Conservation (phyloP, 108 stramenopile genomes). For the Pseudonitzschia multistriata region DNA sequence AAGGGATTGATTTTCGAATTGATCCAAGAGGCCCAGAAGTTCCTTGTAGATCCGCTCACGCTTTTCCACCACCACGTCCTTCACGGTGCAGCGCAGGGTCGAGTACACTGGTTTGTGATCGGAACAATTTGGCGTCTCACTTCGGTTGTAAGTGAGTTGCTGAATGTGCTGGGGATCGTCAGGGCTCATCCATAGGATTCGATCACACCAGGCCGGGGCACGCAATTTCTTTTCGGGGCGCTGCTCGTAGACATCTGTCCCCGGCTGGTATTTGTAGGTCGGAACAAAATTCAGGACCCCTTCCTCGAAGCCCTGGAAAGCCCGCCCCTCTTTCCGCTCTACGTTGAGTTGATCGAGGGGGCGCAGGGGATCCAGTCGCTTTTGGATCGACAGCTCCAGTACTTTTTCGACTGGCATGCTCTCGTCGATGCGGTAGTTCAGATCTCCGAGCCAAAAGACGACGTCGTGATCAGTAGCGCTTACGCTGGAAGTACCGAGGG, state of each 20-base stretch:
- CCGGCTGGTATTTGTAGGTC: conserved; percentile 99
- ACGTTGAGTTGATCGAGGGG: conserved; percentile 95
- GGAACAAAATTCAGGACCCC: conserved; percentile 84
- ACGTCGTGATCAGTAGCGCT: conserved; percentile 89
- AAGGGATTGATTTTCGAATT: conserved; percentile 81
- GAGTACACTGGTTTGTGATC: conserved; percentile 99
- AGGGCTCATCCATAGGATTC: conserved; percentile 92
- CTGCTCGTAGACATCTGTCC: conserved; percentile 91
- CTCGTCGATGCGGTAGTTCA: conserved; percentile 97
- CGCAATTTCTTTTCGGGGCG: conserved; percentile 97
- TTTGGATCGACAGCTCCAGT: conserved; percentile 57
- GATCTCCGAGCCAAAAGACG: conserved; percentile 96
- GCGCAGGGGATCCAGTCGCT: conserved; percentile 65
- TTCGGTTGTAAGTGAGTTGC: conserved; percentile 78
- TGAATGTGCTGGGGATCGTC: conserved; percentile 73
- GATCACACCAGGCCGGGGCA: conserved; percentile 99
- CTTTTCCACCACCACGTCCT: conserved; percentile 69
- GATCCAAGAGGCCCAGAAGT: conserved; percentile 74
- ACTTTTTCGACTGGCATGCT: conserved; percentile 82
- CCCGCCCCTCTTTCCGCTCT: conserved; percentile 88
- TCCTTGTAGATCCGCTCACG: conserved; percentile 79
- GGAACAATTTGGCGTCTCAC: conserved; percentile 78
- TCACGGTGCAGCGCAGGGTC: conserved; percentile 72
- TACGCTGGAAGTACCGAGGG: conserved; percentile 56
- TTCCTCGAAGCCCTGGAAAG: conserved; percentile 94